Evolutionary conservation across 176 grass and related monocot species (phyloP), one percentile per base, ranked within the genome.

Genomic region (Avena insularis): DNA sequence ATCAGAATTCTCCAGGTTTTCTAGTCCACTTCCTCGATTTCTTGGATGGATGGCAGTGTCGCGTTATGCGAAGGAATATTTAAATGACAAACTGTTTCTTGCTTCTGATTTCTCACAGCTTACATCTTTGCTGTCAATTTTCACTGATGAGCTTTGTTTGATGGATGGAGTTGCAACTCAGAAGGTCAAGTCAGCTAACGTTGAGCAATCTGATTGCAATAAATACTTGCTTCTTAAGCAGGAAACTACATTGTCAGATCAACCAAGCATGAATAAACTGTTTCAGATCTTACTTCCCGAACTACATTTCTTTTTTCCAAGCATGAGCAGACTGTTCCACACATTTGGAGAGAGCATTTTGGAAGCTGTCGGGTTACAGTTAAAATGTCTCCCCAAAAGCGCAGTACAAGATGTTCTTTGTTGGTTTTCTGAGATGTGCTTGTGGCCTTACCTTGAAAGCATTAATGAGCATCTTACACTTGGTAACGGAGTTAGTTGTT

Each of bases 381-480:
- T 98, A 80, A 98, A 92, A 90, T 92, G 81, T 75, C 90, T 98
- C 40, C 90, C 96, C 62, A 90, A 77, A 60, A 94, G 79, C 86
- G 81, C 87, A 71, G 86, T 98, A 82, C 91, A 91, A 82, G 96
- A 98, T 82, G 68, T 98, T 38, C 96, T 98, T 79, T 93, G 90
- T 83, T 98, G 96, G 96, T 92, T 98, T 91, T 93, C 96, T 76
- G 96, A 98, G 75, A 87, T 98, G 90, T 98, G 96, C 79, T 79
- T 95, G 84, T 98, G 93, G 96, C 96, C 96, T 74, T 95, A 93
- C 89, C 87, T 91, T 79, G 82, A 92, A 89, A 80, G 21, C 84
- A 83, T 91, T 67, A 93, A 90, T 71, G 90, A 88, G 31, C 87
- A 88, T 92, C 75, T 92, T 88, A 16, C 79, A 60, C 56, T 80